These are phyloP conservation scores for Talaromyces trachyspermus DNA, from an alignment of 495 filamentous ascomycete species.

Conservation along the genomic window DNA sequence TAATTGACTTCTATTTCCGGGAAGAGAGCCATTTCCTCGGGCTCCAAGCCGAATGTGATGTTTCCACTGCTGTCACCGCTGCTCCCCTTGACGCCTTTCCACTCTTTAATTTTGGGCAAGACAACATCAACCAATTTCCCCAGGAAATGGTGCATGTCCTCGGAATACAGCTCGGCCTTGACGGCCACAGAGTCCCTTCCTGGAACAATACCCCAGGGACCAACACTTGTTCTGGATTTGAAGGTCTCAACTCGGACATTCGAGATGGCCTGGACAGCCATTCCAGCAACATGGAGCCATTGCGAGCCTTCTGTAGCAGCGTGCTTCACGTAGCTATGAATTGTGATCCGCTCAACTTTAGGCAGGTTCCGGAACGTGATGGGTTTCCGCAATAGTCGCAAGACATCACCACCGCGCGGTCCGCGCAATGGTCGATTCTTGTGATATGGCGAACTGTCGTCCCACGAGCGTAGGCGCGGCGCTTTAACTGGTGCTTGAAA, in stretches of 20 bases:
- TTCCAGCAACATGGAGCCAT: conserved; percentile 69
- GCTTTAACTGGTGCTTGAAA: conserved; percentile 52
- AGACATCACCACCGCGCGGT: conserved; percentile 62
- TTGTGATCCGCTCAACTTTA: conserved; percentile 67
- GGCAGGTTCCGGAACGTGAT: conserved; percentile 85
- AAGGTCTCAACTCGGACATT: conserved; percentile 66
- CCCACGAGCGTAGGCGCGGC: conserved; percentile 77
- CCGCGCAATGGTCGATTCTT: conserved; percentile 79
- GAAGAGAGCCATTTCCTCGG: conserved; percentile 69
- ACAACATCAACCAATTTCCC: conserved; percentile 81
- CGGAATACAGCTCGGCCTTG: conserved; percentile 64
- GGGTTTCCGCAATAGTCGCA: conserved; percentile 65
- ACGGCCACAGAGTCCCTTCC: conserved; percentile 46
- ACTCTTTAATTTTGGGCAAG: conserved; percentile 91
- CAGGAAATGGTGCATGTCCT: conserved; percentile 82
- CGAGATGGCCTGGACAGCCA: conserved; percentile 78
- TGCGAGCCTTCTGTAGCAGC: conserved; percentile 56
- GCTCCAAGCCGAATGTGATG: conserved; percentile 67
- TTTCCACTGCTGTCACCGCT: conserved; percentile 83
- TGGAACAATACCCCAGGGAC: conserved; percentile 54
- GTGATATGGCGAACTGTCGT: conserved; percentile 85
- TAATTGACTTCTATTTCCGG: conserved; percentile 92
- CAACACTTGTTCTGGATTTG: conserved; percentile 57
- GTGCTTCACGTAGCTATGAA: conserved; percentile 62
- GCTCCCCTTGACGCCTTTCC: conserved; percentile 68